Conservation (phyloP, 176 grass and related monocot species). For the Triticum aestivum region IWGSC_CS_RefSeq_v2.1 NC_057809.1:126742625-126743124, state of each 20-base stretch:
- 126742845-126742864: constrained; percentile 57
- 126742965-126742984: not conserved
- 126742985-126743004: not conserved
- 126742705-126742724: constrained; percentile 40
- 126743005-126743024: constrained; percentile 46
- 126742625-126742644: constrained; percentile 12
- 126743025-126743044: constrained; percentile 51
- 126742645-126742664: constrained; percentile 20
- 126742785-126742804: constrained; percentile 16
- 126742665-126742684: constrained; percentile 7
- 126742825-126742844: constrained; percentile 35
- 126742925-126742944: not conserved
- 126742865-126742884: constrained; percentile 39
- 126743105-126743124: not conserved
- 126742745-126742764: constrained; percentile 24
- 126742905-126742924: constrained; percentile 19
- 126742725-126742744: constrained; percentile 18
- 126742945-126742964: not conserved
- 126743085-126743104: not conserved
- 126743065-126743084: constrained; percentile 45
- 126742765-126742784: constrained; percentile 27
- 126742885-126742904: constrained; percentile 53
- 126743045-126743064: constrained; percentile 57
- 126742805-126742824: constrained; percentile 7
- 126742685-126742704: constrained; percentile 29